Base-by-base conservation (phyloP, 2,329 filamentous ascomycete genomes). In the Diaporthe sp. region DNA sequence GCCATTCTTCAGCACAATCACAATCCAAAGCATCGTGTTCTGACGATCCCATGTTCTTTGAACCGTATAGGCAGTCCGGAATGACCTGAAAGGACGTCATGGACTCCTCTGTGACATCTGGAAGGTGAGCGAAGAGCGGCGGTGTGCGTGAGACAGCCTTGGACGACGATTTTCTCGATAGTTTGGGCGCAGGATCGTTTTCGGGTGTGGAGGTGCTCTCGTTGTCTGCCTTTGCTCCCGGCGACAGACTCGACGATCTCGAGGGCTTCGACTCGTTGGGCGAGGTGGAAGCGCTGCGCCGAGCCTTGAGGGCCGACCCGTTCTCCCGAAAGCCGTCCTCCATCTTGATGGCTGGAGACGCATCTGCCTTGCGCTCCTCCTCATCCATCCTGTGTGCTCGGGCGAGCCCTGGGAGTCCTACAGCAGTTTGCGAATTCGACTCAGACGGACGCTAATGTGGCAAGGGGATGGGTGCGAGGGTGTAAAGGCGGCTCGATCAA, bases 1-100 rank as follows among this genome's bases (percentile, higher is more conserved):
- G 93, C 94, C 94, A 98, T 86, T 98, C 95, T 85, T 97, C 95
- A 78, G 90, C 88, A 85, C 97, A 99, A 83, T 99, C 97, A 85
- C 97, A 99, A 84, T 98, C 97, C 83, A 98, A 89, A 75, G 94
- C 87, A 84, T 93, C 96, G 85, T 96, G 94, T 81, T 98, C 96
- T 35, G 97, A 97, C 77, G 93, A 93, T 70, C 97, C 97, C 85
- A 98, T 92, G 78, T 94, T 91, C 83, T 97, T 98, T 78, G 95
- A 95, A 71, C 94, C 95, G 84, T 99, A 99, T 45, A 94, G 93
- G 83, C 96, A 98, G 79, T 95, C 91, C 70, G 92, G 87, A 77
- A 99, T 95, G 69, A 96, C 87, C 78, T 95, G 91, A 80, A 99
- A 99, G 19, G 91, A 91, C 35, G 88, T 86, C 78, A 90, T 92